Evolutionary conservation across 345 rosid genomes (phyloP).

Genomic region (Brassica carinata): DNA sequence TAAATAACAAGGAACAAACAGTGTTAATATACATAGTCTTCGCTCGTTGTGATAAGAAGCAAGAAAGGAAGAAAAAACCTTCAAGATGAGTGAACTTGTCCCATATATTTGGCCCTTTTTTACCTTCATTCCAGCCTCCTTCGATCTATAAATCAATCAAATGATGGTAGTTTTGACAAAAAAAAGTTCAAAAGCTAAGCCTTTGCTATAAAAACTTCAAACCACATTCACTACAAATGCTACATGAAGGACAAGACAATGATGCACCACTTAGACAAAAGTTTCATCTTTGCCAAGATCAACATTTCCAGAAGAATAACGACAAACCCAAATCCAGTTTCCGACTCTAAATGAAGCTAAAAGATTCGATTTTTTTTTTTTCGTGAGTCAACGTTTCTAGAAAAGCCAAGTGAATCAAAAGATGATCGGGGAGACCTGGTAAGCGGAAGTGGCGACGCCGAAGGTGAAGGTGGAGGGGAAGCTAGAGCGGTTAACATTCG

Average conservation of each 20-base stretch:
- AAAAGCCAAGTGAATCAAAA: neutral
- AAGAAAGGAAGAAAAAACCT: conserved; percentile 44
- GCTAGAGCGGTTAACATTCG: conserved; percentile 35
- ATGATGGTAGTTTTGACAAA: neutral
- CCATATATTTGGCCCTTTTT: conserved; percentile 84
- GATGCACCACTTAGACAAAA: neutral
- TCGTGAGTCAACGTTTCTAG: conserved; percentile 7
- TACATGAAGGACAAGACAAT: neutral
- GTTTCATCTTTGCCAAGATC: neutral
- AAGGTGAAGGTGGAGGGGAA: conserved; percentile 58
- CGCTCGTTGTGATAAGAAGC: neutral
- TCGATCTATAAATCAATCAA: conserved; percentile 59
- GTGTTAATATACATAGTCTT: neutral
- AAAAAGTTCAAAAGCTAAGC: neutral
- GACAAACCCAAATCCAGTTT: neutral
- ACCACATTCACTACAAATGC: conserved; percentile 12
- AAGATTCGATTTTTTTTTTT: neutral
- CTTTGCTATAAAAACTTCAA: conserved; percentile 8
- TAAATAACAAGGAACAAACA: conserved; percentile 29
- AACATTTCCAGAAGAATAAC: conserved; percentile 1
- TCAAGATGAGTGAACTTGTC: conserved; percentile 69
- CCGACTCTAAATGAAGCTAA: neutral
- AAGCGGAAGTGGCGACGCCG: conserved; percentile 66
- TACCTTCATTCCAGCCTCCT: conserved; percentile 81
- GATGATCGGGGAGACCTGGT: conserved; percentile 46